Evolutionary conservation across 2,329 filamentous ascomycete species (phyloP).

Genomic region (Hypoxylon sp.): DNA sequence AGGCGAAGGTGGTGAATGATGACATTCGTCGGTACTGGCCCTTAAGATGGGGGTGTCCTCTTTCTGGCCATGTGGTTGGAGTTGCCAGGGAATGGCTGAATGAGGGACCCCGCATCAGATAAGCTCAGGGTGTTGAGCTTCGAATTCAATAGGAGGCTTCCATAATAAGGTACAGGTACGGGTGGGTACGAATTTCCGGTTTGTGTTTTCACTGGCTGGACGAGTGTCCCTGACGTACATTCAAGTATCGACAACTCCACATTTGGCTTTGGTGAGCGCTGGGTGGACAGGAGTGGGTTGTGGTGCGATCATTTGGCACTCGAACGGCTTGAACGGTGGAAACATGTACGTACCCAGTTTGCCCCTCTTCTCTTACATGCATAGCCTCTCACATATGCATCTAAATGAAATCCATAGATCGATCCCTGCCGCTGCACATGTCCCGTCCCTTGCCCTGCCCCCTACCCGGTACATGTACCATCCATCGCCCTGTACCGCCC

Average conservation of each 20-base stretch:
- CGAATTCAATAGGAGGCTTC: too few species aligned
- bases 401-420: not conserved
- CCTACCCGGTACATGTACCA: constrained; percentile 2
- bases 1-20: constrained; percentile 29
- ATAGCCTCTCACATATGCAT: constrained; percentile 13
- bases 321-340: not conserved
- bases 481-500: not conserved
- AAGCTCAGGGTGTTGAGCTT: constrained; percentile 36
- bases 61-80: constrained; percentile 34
- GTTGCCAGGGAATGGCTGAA: constrained; percentile 34
- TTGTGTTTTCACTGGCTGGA: constrained; percentile 10
- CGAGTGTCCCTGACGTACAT: constrained; percentile 15
- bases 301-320: constrained; percentile 26
- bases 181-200: constrained; percentile 7
- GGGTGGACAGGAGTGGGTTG: not conserved
- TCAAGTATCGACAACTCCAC: constrained; percentile 25
- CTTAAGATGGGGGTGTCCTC: constrained; percentile 30
- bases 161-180: constrained; percentile 24
- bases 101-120: constrained; percentile 45
- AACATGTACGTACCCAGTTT: constrained; percentile 8
- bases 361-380: constrained; percentile 14
- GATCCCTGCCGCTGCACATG: constrained; percentile 10
- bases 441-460: not conserved
- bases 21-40: constrained; percentile 32
- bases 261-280: constrained; percentile 25